Evolutionary conservation across 75 land plant genomes (phyloP), one percentile per base, ranked within the genome.

Genomic region (Selaginella moellendorffii): DNA sequence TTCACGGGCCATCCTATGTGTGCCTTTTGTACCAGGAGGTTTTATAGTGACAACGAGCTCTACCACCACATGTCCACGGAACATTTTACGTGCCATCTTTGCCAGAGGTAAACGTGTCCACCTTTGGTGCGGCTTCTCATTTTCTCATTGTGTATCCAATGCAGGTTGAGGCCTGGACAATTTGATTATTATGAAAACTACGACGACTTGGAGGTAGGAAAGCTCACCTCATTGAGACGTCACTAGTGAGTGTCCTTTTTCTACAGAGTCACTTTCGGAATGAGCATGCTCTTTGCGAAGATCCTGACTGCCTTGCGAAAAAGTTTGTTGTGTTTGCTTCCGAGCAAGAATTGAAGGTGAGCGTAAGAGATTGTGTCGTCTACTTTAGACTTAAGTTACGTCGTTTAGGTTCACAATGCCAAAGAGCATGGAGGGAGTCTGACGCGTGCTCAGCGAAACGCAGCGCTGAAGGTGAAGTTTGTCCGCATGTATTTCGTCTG

Each of bases 1-100:
- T 95, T 89, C 63, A 65, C 53, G 42, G 99, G 99, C 17, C 99
- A 95, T 65, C 97, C 99, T 12, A 67, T 78, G 65, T 95, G 99
- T 71, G 91, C 79, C 46, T 95, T 95, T 61, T 95, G 99, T 71
- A 75, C 59, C 53, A 84, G 72, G 30, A 84, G 83, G 22, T 95
- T 84, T 68, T 95, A 95, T 74, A 96, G 91, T 25, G 96, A 95
- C 24, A 86, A 89, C 74, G 99, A 95, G 64, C 88, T 95, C 26
- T 95, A 82, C 65, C 61, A 77, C 53, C 99, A 90, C 56, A 95
- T 95, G 99, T 84, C 97, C 14, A 86, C 81, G 19, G 99, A 95
- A 53, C 99, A 95, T 73, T 95, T 76, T 64, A 95, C 97, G 5
- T 95, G 99, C 60, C 97, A 89, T 61, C 71, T 95, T 63, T 95